A percentile compares a stretch with the other conserved stretches of the same genome.
Conservation (phyloP, 192 early-diverging fungal species). For the Diversispora epigaea region DNA sequence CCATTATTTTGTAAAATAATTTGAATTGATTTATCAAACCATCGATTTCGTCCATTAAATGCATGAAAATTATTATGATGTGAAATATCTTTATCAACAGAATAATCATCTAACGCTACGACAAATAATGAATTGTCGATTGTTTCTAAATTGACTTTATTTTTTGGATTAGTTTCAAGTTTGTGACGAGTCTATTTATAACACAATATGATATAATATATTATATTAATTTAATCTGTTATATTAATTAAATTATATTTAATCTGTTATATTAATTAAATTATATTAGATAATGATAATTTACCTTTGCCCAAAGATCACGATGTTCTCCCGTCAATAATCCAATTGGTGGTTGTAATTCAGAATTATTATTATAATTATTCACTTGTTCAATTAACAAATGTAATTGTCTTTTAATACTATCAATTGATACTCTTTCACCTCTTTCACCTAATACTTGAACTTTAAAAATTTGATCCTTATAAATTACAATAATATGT, state of each 20-base stretch:
- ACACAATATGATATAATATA: not conserved
- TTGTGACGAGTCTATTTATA: slow-evolving; percentile 35
- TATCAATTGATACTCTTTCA: slow-evolving; percentile 55
- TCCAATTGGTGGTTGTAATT: slow-evolving; percentile 68
- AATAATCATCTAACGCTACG: slow-evolving; percentile 82
- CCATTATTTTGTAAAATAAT: slow-evolving; percentile 83
- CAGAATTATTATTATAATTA: slow-evolving; percentile 43
- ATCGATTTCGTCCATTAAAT: slow-evolving; percentile 77
- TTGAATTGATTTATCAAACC: slow-evolving; percentile 97
- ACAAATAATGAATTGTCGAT: slow-evolving; percentile 84
- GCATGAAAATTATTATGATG: slow-evolving; percentile 81
- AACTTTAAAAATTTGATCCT: slow-evolving; percentile 83
- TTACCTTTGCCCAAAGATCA: slow-evolving; percentile 79
- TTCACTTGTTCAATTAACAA: slow-evolving; percentile 50
- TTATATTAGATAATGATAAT: not conserved
- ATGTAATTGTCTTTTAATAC: slow-evolving; percentile 48
- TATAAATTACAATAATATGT: slow-evolving; percentile 83
- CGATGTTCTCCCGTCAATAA: slow-evolving; percentile 84
- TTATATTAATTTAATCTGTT: too few species aligned
- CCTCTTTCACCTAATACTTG: slow-evolving; percentile 71
- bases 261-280: too few species aligned
- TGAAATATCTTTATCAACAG: slow-evolving; percentile 58
- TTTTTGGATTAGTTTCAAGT: slow-evolving; percentile 38
- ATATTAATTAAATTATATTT: not conserved
- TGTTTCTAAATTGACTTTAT: slow-evolving; percentile 50